These are phyloP conservation scores for Sporothrix phasma DNA, from an alignment of 2,329 filamentous ascomycete species.

Conservation along the genomic window DNA sequence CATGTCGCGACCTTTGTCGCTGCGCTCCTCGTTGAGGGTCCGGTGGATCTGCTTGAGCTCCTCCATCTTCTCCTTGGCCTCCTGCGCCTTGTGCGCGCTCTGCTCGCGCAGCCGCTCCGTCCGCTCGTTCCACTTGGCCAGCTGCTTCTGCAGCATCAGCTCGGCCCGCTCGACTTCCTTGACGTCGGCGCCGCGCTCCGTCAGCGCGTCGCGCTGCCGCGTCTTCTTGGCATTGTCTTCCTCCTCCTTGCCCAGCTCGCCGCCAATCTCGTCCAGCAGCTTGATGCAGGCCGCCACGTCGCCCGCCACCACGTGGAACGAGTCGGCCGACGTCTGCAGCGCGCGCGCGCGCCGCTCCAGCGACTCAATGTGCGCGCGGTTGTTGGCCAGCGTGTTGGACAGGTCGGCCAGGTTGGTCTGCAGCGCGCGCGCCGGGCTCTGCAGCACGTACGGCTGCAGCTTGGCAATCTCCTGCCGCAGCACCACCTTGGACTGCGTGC, in stretches of 20 bases:
- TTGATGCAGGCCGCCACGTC: slow-evolving; percentile 86
- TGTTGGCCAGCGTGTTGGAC: slow-evolving; percentile 63
- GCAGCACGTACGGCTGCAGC: slow-evolving; percentile 80
- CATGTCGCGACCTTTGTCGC: slow-evolving; percentile 82
- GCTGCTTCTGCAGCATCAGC: slow-evolving; percentile 69
- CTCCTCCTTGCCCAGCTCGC: slow-evolving; percentile 82
- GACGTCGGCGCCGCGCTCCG: slow-evolving; percentile 79
- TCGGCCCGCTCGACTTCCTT: slow-evolving; percentile 87
- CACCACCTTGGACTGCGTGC: slow-evolving; percentile 57
- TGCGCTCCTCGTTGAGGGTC: slow-evolving; percentile 72
- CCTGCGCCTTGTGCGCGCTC: slow-evolving; percentile 68
- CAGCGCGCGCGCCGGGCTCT: slow-evolving; percentile 74
- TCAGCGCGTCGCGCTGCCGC: slow-evolving; percentile 75
- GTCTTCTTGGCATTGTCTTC: slow-evolving; percentile 74
- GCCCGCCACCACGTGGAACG: slow-evolving; percentile 70
- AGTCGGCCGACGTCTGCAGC: slow-evolving; percentile 83
- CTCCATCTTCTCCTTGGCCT: slow-evolving; percentile 83
- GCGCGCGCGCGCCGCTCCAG: slow-evolving; percentile 82
- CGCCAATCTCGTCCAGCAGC: slow-evolving; percentile 74
- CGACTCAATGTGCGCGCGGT: slow-evolving; percentile 77
- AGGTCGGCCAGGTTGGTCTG: slow-evolving; percentile 76
- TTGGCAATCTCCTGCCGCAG: slow-evolving; percentile 80
- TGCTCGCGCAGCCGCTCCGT: slow-evolving; percentile 75
- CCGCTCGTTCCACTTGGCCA: slow-evolving; percentile 75
- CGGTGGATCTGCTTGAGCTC: slow-evolving; percentile 72